These are phyloP conservation scores for Echinosophora koreensis DNA, from an alignment of 306 rosid species.

Conservation along the genomic window DNA sequence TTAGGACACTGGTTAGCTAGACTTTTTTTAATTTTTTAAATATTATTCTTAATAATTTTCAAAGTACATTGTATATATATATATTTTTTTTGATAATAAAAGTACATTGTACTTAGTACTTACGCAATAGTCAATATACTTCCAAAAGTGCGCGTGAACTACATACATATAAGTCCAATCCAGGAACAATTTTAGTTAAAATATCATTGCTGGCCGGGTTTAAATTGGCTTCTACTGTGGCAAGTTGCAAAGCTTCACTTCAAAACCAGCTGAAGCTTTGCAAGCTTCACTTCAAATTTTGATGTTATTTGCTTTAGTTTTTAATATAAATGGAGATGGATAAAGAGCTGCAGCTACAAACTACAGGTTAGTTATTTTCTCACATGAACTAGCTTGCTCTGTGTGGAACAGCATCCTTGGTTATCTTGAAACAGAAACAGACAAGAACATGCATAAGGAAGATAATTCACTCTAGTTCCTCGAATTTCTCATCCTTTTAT, in stretches of 20 bases:
- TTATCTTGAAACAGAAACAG: conserved; percentile 12
- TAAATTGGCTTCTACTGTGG: neutral
- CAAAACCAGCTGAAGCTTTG: conserved; percentile 6
- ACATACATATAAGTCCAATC: too few relatives aligned
- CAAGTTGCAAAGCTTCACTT: neutral
- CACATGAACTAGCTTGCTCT: neutral
- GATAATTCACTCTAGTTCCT: neutral
- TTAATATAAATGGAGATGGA: conserved; percentile 48
- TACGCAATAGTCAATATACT: too few relatives aligned
- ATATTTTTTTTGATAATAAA: too few relatives aligned
- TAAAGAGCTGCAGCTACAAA: conserved; percentile 57
- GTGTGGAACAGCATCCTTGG: too few relatives aligned
- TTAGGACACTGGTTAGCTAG: too few relatives aligned
- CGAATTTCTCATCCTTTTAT: neutral
- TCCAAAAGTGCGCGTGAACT: too few relatives aligned
- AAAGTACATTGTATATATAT: too few relatives aligned
- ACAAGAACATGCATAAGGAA: neutral
- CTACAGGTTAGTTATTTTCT: conserved; percentile 56
- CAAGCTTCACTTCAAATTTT: conserved; percentile 29
- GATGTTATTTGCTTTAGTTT: neutral
- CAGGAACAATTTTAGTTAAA: too few relatives aligned
- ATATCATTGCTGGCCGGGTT: too few relatives aligned
- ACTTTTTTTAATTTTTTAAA: too few relatives aligned
- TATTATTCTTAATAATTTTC: too few relatives aligned
- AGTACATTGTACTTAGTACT: too few relatives aligned